Conservation (phyloP, 148 eudicot species). For the Spergularia marina region DNA sequence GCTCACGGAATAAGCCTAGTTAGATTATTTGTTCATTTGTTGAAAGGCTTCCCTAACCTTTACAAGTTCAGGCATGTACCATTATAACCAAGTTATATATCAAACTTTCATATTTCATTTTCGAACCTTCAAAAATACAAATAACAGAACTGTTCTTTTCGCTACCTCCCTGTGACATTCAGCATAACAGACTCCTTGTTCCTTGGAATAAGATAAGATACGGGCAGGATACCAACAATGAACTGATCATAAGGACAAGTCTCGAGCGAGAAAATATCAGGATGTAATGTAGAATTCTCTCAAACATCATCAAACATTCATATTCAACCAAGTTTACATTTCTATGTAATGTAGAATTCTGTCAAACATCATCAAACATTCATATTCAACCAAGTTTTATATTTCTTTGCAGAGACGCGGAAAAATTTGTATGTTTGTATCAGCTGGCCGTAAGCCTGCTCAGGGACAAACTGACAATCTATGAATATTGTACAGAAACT, state of each 20-base stretch:
- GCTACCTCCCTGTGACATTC: background rate
- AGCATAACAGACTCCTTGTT: too few species aligned
- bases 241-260: too few species aligned
- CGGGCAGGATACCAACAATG: too few species aligned
- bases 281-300: background rate
- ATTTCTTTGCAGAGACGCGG: background rate
- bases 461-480: background rate
- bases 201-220: too few species aligned
- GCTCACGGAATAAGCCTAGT: constrained; percentile 24
- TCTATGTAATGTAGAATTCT: background rate
- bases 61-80: constrained; percentile 14
- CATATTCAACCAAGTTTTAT: background rate
- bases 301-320: background rate
- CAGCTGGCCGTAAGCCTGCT: background rate
- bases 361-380: background rate
- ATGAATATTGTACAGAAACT: constrained; percentile 1
- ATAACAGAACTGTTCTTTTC: background rate
- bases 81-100: constrained; percentile 14
- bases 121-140: background rate
- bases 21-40: constrained; percentile 34
- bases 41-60: constrained; percentile 10
- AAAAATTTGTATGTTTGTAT: constrained; percentile 5
- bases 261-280: background rate
- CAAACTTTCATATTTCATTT: constrained; percentile 3
- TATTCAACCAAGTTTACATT: background rate